Evolutionary conservation across 2,329 filamentous ascomycete species (phyloP).

Genomic region (Nectriaceae sp.): DNA sequence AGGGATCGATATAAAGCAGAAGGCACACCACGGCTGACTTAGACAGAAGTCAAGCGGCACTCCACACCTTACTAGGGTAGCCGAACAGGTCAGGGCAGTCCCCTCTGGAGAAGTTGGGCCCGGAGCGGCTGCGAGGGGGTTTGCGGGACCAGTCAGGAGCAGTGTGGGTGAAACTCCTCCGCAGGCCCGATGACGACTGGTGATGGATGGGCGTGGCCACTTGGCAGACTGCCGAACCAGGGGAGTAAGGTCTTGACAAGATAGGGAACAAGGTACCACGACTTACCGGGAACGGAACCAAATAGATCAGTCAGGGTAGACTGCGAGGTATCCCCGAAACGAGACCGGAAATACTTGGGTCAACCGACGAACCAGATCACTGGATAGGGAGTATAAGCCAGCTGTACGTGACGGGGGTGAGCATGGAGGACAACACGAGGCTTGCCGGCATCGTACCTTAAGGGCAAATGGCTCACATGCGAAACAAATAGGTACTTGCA

Average conservation of each 20-base stretch:
- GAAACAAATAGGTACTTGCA: constrained; percentile 6
- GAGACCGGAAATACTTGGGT: constrained; percentile 10
- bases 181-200: constrained; percentile 24
- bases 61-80: constrained; percentile 19
- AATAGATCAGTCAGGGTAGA: constrained; percentile 10
- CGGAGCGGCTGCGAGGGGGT: constrained; percentile 17
- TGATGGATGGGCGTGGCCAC: constrained; percentile 5
- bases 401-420: constrained; percentile 4
- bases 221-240: constrained; percentile 22
- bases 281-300: constrained; percentile 26
- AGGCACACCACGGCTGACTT: constrained; percentile 29
- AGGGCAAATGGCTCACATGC: constrained; percentile 17
- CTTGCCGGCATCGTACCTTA: constrained; percentile 18
- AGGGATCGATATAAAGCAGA: constrained; percentile 29
- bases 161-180: constrained; percentile 19
- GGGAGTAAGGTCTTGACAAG: constrained; percentile 18
- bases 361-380: constrained; percentile 16
- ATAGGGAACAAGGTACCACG: constrained; percentile 14
- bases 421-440: constrained; percentile 13
- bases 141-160: constrained; percentile 4
- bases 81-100: constrained; percentile 16
- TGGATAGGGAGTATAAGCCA: constrained; percentile 1
- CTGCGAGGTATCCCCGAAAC: constrained; percentile 27
- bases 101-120: constrained; percentile 8
- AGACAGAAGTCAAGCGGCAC: constrained; percentile 32